Percentiles rank a stretch among this genome's conserved stretches.
These are phyloP conservation scores for Escallonia herrerae DNA, from an alignment of 129 eudicot species.

Conservation along the genomic window DNA sequence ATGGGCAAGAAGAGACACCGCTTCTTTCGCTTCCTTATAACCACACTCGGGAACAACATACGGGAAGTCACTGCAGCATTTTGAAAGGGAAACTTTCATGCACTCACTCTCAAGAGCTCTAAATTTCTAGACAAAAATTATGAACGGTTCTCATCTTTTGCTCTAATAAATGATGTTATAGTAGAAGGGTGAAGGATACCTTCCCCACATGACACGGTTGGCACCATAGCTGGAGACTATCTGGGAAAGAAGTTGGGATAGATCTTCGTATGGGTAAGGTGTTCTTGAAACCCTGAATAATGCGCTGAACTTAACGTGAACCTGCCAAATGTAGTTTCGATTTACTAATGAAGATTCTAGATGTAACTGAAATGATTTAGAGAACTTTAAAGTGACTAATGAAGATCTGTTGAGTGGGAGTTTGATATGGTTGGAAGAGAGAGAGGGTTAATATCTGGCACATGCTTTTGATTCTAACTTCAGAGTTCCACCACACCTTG, in stretches of 20 bases:
- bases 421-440: too few relatives aligned
- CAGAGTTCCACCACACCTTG: too few relatives aligned
- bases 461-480: too few relatives aligned
- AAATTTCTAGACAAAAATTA: too few relatives aligned
- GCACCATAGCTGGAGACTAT: conserved; percentile 74
- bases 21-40: conserved; percentile 66
- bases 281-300: conserved; percentile 72
- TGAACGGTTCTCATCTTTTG: too few relatives aligned
- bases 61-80: conserved; percentile 74
- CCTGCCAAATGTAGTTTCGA: conserved; percentile 31
- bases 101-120: too few relatives aligned
- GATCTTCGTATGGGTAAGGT: conserved; percentile 63
- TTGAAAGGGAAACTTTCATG: too few relatives aligned
- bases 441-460: too few relatives aligned
- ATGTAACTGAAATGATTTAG: not conserved
- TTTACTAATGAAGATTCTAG: not conserved
- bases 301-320: conserved; percentile 68
- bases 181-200: conserved; percentile 28
- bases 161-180: not conserved
- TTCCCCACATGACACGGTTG: conserved; percentile 89
- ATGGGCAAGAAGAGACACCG: conserved; percentile 32
- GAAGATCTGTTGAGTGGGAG: too few relatives aligned
- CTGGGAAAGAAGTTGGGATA: conserved; percentile 42
- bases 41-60: conserved; percentile 82
- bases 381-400: not conserved